Evolutionary conservation across 305 asterid species (phyloP).

Genomic region (Fraxinus velutina): DNA sequence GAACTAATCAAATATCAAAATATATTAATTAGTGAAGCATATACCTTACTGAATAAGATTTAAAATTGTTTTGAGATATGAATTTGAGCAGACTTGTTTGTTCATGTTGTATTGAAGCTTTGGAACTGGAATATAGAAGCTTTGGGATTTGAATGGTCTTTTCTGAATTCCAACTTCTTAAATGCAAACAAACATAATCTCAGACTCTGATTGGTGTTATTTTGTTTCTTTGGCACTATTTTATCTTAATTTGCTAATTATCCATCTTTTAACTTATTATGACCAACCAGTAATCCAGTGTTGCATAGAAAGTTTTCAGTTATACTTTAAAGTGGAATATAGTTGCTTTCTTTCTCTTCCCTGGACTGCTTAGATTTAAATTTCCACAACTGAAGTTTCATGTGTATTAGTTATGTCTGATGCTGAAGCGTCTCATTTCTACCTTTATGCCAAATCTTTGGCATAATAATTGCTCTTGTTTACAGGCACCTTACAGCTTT

Average conservation of each 20-base stretch:
- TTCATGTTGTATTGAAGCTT: conserved; percentile 13
- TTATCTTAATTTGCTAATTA: background rate
- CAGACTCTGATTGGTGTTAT: background rate
- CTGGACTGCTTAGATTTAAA: conserved; percentile 7
- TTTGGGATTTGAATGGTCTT: background rate
- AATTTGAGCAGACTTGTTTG: conserved; percentile 11
- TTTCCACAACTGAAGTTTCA: conserved; percentile 1
- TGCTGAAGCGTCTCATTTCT: conserved; percentile 17
- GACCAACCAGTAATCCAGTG: background rate
- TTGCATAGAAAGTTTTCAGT: background rate
- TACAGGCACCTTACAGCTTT: conserved; percentile 75
- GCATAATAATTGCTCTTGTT: conserved; percentile 17
- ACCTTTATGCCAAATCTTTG: background rate
- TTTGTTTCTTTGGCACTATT: background rate
- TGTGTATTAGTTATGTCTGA: background rate
- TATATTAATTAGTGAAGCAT: background rate
- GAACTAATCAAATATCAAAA: background rate
- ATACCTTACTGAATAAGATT: conserved; percentile 1
- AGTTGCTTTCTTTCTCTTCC: background rate
- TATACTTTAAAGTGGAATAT: background rate
- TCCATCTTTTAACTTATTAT: background rate
- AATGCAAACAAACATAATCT: background rate
- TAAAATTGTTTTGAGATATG: conserved; percentile 5
- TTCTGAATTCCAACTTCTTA: background rate
- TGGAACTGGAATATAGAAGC: background rate